Evolutionary conservation across 202 grass and related monocot genomes (phyloP), one percentile per base, ranked within the genome.

Genomic region (Schoenoplectus triqueter): DNA sequence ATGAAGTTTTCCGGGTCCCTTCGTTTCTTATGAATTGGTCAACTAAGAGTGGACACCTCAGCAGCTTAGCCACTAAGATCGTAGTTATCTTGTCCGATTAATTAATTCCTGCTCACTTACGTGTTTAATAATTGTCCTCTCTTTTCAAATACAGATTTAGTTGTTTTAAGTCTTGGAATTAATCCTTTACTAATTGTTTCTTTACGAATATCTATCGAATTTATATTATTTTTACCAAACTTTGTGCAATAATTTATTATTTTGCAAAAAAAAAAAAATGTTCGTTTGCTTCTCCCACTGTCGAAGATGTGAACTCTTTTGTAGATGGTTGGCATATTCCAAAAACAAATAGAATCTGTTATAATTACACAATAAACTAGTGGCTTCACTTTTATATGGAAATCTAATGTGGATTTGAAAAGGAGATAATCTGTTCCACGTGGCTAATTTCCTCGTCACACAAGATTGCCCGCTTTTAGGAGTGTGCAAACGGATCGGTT

Each of bases 361-460:
- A 78, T 57, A 60, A 78, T 60, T 10, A 39, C 31, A 78, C 6
- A 59, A 78, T 78, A 61, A 78, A 78, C 22, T 40, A 44, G 19
- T 78, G 74, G 74, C 60, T 54, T 13, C 54, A 44, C 54, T 54
- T 44, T 78, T 60, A 31, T 61, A 78, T 61, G 74, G 52, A 45
- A 60, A 78, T 61, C 54, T 78, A 18, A 45, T 44, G 1, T 66
- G 1, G 45, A 82, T 82, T 13, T 66, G 60, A 66, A 66, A 66
- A 10, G 44, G 46, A 82, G 79, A 66, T 49, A 11, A 65, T 52
- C 62, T 20, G 0, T 17, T 59, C 78, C 42, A 67, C 63, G 80
- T 10, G 80, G 80, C 61, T 55, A 82, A 67, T 82, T 67, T 69
- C 80, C 20, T 39, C 63, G 54, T 82, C 80, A 51, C 11, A 66